These are phyloP conservation scores for Paragyromitra xinjiangensis DNA, from an alignment of 495 filamentous ascomycete species.

Conservation along the genomic window DNA sequence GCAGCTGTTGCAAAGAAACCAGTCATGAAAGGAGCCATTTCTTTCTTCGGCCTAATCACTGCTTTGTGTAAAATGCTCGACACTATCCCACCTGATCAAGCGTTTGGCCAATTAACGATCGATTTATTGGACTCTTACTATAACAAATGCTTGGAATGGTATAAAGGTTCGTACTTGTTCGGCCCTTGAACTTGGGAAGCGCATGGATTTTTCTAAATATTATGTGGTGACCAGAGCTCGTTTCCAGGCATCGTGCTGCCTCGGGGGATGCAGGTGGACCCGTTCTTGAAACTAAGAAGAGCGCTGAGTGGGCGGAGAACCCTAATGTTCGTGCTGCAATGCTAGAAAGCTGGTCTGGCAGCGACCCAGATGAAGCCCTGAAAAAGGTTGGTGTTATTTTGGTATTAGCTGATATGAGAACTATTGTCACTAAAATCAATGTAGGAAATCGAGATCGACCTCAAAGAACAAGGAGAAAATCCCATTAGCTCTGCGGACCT, in stretches of 20 bases:
- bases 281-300: constrained; percentile 51
- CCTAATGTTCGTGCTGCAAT: constrained; percentile 44
- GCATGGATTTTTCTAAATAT: constrained; percentile 11
- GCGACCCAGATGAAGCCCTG: constrained; percentile 30
- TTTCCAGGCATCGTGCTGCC: constrained; percentile 48
- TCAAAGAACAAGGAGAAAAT: constrained; percentile 69
- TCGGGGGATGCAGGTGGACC: constrained; percentile 49
- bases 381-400: constrained; percentile 37
- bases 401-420: background rate
- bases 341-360: constrained; percentile 41
- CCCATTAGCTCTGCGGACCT: constrained; percentile 73
- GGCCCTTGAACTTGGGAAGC: background rate
- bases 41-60: constrained; percentile 84
- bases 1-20: constrained; percentile 76
- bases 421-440: background rate
- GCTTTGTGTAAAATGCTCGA: constrained; percentile 95
- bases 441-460: constrained; percentile 55
- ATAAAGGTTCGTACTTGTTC: constrained; percentile 67
- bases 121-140: constrained; percentile 89
- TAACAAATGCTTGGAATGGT: constrained; percentile 90
- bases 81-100: constrained; percentile 93
- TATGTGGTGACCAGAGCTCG: constrained; percentile 47
- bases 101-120: constrained; percentile 90
- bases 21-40: constrained; percentile 89
- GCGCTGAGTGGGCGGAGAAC: constrained; percentile 53